phyloP scores from a whole-genome alignment of 805 yeast genomes.

The Lipomyces lipofer region DNA sequence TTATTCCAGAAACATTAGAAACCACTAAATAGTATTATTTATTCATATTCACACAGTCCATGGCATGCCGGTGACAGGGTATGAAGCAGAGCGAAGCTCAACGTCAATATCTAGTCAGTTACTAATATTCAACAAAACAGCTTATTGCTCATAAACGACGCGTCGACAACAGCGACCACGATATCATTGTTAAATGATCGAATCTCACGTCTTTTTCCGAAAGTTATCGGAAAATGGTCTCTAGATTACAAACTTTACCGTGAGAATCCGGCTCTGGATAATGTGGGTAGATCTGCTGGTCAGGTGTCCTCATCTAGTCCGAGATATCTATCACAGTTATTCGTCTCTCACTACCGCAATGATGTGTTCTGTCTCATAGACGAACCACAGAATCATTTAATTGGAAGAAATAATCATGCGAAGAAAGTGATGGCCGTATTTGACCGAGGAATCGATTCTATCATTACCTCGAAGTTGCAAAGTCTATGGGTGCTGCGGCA shows the following conservation, averaged over 20 bases:
- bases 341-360: constrained; percentile 36
- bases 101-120: no score
- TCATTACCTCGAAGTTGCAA: constrained; percentile 59
- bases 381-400: constrained; percentile 35
- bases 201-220: constrained; percentile 66
- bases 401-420: constrained; percentile 41
- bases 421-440: constrained; percentile 42
- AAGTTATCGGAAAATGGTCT: constrained; percentile 62
- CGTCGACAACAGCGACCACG: constrained; percentile 39
- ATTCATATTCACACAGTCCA: no score
- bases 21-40: no score
- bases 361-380: constrained; percentile 38
- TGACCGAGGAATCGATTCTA: constrained; percentile 57
- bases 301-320: neutral
- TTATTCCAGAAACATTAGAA: no score
- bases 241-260: constrained; percentile 68
- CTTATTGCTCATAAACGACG: constrained; percentile 17
- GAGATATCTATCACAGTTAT: constrained; percentile 37
- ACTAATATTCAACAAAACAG: no score
- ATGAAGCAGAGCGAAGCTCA: no score
- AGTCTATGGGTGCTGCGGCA: constrained; percentile 72
- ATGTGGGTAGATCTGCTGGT: constrained; percentile 18
- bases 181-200: constrained; percentile 71
- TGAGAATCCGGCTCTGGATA: constrained; percentile 52
- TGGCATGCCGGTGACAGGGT: constrained; percentile 23